These are phyloP conservation scores for Fibroporia radiculosa DNA, from an alignment of 768 basidiomycete genomes.

Conservation along the genomic window DNA sequence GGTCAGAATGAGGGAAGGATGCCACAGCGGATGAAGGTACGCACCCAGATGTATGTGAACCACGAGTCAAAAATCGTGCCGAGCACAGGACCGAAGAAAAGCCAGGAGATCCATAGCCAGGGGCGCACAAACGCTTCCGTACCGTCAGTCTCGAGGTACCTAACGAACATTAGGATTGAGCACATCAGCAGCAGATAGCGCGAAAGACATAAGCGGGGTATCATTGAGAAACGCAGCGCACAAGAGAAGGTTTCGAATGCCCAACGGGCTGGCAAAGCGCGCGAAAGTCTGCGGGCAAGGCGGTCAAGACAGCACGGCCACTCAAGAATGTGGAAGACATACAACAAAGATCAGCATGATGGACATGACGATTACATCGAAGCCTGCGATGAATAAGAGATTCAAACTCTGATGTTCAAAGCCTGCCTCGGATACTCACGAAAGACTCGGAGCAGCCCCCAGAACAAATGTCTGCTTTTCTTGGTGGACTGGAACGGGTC, in stretches of 20 bases:
- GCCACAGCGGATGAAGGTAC: background rate
- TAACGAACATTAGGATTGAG: background rate
- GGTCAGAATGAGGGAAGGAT: background rate
- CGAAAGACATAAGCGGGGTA: constrained; percentile 20
- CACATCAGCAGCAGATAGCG: background rate
- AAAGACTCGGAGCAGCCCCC: constrained; percentile 18
- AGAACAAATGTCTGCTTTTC: constrained; percentile 24
- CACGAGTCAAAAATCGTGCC: constrained; percentile 39
- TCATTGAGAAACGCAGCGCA: constrained; percentile 25
- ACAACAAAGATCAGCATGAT: background rate
- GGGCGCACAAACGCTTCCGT: constrained; percentile 44
- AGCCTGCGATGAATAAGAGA: background rate
- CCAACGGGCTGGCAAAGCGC: background rate
- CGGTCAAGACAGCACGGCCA: background rate
- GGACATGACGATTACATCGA: background rate
- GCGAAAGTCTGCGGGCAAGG: background rate
- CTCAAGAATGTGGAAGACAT: background rate
- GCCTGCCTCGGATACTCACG: constrained; percentile 3
- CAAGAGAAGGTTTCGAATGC: background rate
- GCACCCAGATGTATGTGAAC: constrained; percentile 32
- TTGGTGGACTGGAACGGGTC: constrained; percentile 26
- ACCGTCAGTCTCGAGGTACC: constrained; percentile 34
- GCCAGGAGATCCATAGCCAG: constrained; percentile 57
- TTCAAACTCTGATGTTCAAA: background rate
- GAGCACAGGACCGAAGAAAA: constrained; percentile 40